Evolutionary conservation across 2,329 filamentous ascomycete species (phyloP).

Genomic region (Penicillium sp.): DNA sequence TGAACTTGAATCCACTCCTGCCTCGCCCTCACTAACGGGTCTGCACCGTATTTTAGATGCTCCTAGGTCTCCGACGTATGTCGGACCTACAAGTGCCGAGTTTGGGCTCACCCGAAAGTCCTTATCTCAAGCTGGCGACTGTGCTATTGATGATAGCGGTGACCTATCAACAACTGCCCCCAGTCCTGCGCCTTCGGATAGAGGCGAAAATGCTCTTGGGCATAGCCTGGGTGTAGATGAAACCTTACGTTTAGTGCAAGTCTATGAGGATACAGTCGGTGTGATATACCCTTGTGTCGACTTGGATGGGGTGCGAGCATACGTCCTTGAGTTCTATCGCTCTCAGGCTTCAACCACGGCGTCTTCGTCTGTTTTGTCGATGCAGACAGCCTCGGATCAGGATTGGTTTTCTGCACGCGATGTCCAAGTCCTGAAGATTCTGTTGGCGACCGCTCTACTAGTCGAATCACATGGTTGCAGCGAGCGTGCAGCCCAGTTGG

Average conservation of each 20-base stretch:
- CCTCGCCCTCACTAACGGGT: slow-evolving; percentile 11
- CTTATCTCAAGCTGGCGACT: not conserved
- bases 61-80: slow-evolving; percentile 33
- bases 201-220: slow-evolving; percentile 39
- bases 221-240: slow-evolving; percentile 76
- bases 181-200: slow-evolving; percentile 23
- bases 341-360: slow-evolving; percentile 1
- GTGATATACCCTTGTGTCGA: slow-evolving; percentile 85
- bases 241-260: slow-evolving; percentile 68
- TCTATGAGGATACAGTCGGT: slow-evolving; percentile 84
- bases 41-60: slow-evolving; percentile 33
- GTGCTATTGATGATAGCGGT: slow-evolving; percentile 13
- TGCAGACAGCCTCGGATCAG: slow-evolving; percentile 20
- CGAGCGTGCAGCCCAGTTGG: slow-evolving; percentile 46
- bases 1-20: slow-evolving; percentile 24
- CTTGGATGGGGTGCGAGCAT: slow-evolving; percentile 63
- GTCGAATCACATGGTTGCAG: slow-evolving; percentile 76
- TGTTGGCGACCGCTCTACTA: slow-evolving; percentile 71
- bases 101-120: slow-evolving; percentile 29
- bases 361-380: not conserved
- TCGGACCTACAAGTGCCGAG: slow-evolving; percentile 38
- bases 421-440: slow-evolving; percentile 72
- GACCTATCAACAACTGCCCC: slow-evolving; percentile 20
- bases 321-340: slow-evolving; percentile 28
- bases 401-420: slow-evolving; percentile 45